phyloP scores from a whole-genome alignment of 2,329 filamentous ascomycete genomes.

The Emericellopsis atlantica region DNA sequence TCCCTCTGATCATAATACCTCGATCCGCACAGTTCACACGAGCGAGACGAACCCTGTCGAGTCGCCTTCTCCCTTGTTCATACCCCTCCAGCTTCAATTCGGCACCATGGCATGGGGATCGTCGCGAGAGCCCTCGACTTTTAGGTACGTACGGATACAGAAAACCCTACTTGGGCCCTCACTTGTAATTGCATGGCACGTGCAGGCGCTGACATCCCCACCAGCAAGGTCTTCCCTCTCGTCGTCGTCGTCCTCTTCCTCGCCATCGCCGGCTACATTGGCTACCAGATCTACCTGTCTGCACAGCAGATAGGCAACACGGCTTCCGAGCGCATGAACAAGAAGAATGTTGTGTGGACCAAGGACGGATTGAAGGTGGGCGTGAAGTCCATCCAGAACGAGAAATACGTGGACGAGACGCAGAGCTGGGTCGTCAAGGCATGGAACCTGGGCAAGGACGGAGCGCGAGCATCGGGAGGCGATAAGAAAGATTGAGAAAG shows the following conservation, averaged over 20 bases:
- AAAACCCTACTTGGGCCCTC: no score
- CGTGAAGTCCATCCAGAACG: conserved; percentile 54
- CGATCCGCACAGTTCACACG: no score
- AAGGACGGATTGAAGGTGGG: conserved; percentile 64
- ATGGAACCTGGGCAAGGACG: conserved; percentile 41
- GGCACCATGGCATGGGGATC: not conserved
- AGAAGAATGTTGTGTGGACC: conserved; percentile 63
- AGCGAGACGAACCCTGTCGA: no score
- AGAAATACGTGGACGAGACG: conserved; percentile 62
- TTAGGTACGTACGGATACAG: not conserved
- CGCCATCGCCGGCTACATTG: conserved; percentile 46
- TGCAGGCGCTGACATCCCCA: not conserved
- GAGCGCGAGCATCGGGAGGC: conserved; percentile 6
- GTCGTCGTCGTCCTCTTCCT: conserved; percentile 53
- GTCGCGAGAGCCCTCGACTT: not conserved
- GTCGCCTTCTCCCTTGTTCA: no score
- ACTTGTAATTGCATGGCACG: no score
- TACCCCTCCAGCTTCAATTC: no score
- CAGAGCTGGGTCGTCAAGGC: conserved; percentile 57
- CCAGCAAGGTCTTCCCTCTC: conserved; percentile 54
- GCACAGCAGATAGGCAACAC: conserved; percentile 51
- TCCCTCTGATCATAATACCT: no score
- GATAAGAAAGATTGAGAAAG: conserved; percentile 6
- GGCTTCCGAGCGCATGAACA: conserved; percentile 58
- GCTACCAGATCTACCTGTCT: conserved; percentile 62